Evolutionary conservation across 192 early-diverging fungal genomes (phyloP), one percentile per base, ranked within the genome.

Genomic region (Backusella circina): DNA sequence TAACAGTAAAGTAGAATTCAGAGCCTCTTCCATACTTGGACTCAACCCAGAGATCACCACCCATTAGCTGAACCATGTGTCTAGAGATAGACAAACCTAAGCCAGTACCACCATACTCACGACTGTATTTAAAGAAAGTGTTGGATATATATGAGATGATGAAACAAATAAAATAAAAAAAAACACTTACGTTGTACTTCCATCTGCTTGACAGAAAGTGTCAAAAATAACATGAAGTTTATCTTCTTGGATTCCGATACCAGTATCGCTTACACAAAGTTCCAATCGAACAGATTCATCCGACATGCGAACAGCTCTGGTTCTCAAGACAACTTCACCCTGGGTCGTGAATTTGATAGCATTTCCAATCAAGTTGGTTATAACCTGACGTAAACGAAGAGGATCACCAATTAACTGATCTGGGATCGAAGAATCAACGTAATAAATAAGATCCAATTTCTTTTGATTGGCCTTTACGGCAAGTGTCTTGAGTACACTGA

Each of bases 21-120:
- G 92, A 93, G 41, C 94, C 93, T 37, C 85, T 78, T 26, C 91
- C 91, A 51, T 86, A 88, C 47, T 86, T 85, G 77, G 89, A 90
- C 76, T 93, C 89, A 9, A 95, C 93, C 85, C 92, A 90, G 41
- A 96, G 89, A 73, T 88, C 77, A 23, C 94, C 94, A 47, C 92
- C 93, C 82, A 94, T 90, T 44, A 95, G 82, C 41, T 90, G 86
- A 36, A 91, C 90, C 7, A 97, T 80, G 33, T 92, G 87, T 80
- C 90, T 91, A 13, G 89, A 93, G 51, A 97, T 97, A 54, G 90
- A 91, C 26, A 97, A 84, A 0, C 95, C 94, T 18, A 97, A 83
- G 0, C 95, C 95, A 2, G 94, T 95, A 37, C 94, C 95, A 37
- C 93, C 93, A 75, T 93, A 97, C 79, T 91, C 89, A 79, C 93